Evolutionary conservation across 345 rosid genomes (phyloP), one percentile per base, ranked within the genome.

Genomic region (Eucalyptus pauciflora): DNA sequence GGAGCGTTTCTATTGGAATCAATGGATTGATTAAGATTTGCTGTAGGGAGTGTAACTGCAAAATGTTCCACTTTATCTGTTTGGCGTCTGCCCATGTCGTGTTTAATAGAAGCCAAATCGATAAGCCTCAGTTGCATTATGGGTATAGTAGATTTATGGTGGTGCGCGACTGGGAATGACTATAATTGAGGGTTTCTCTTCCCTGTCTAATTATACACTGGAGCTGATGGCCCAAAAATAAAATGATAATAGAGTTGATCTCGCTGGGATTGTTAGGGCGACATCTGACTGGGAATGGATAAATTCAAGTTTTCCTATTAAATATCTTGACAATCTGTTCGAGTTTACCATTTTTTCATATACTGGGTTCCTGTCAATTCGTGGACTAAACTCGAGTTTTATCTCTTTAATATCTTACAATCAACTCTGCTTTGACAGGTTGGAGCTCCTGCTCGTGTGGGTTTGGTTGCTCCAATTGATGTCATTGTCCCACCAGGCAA

Each of bases 371-470:
- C 24, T 37, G 83, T 76, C 46, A 76, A 41, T 37, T 76, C 7
- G 15, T 37, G 48, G 46, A 24, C 83, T 41, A 76, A 76, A 20
- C 13, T 76, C 5, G 2, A 37, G 24, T 7, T 76, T 76, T 37
- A 20, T 41, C 83, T 37, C 83, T 37, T 76, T 71, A 18, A 10
- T 41, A 45, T 76, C 81, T 71, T 50, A 4, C n/a, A 27, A 50
- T 56, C n/a, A 54, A 24, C 56, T 17, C 50, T 76, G 9, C 48
- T 18, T 86, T 24, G 76, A 56, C 81, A 96, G 99, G 99, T 97
- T 92, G 99, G 99, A 90, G 99, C 99, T 89, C 99, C 99, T 62
- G 99, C 99, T 91, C 99, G 99, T 92, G 99, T 97, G 88, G 99
- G 99, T 89, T 91, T 97, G 89, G 94, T 97, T 54, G 98, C 99